These are phyloP conservation scores for Eucalyptus fibrosa DNA, from an alignment of 345 rosid species.

Conservation along the genomic window DNA sequence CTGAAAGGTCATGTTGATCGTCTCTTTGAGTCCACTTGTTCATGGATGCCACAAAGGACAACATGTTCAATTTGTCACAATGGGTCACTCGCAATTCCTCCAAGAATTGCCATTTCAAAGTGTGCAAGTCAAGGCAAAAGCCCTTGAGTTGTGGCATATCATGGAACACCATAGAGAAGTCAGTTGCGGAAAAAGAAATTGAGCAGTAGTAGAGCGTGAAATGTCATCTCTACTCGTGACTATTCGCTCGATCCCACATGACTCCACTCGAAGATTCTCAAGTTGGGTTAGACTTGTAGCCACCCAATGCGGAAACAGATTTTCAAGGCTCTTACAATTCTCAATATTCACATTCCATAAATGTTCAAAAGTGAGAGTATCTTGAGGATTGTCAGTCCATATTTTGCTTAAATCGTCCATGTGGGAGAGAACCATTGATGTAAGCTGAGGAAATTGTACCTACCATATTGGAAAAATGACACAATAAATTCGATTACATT, in stretches of 20 bases:
- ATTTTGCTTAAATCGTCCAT: neutral
- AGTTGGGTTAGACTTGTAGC: neutral
- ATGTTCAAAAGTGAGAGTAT: neutral
- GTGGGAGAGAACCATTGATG: fast-evolving
- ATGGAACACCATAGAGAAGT: too few relatives aligned
- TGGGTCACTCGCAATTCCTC: too few relatives aligned
- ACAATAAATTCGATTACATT: too few relatives aligned
- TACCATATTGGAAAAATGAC: too few relatives aligned
- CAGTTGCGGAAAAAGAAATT: fast-evolving
- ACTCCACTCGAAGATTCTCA: fast-evolving
- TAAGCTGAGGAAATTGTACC: neutral
- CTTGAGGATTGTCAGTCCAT: fast-evolving
- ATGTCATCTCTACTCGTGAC: too few relatives aligned
- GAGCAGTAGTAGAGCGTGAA: fast-evolving
- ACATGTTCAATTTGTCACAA: too few relatives aligned
- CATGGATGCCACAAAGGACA: too few relatives aligned
- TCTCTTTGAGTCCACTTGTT: too few relatives aligned
- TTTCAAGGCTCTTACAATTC: neutral
- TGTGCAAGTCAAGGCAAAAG: fast-evolving
- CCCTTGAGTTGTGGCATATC: too few relatives aligned
- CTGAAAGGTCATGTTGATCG: too few relatives aligned
- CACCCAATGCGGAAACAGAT: neutral
- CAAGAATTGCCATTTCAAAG: too few relatives aligned
- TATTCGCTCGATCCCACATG: too few relatives aligned
- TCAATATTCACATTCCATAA: fast-evolving